Evolutionary conservation across 805 yeast genomes (phyloP).

Genomic region (Scheffersomyces coipomensis): DNA sequence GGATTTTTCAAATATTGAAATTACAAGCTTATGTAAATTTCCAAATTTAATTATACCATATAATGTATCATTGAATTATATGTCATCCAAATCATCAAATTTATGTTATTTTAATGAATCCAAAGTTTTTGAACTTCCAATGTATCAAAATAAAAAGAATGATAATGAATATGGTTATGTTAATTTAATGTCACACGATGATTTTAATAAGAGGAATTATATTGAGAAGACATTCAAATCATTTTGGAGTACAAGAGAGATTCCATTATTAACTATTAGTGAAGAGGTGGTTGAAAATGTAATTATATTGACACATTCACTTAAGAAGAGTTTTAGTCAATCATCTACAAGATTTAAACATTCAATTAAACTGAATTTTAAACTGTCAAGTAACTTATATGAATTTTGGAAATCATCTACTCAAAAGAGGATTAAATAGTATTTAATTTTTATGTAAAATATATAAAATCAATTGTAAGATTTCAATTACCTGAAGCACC

Average conservation of each 20-base stretch:
- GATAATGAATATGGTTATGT: too few species aligned
- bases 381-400: too few species aligned
- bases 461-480: too few species aligned
- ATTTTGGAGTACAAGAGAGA: not conserved
- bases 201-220: not conserved
- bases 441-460: not conserved
- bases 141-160: too few species aligned
- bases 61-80: conserved; percentile 11
- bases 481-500: conserved; percentile 17
- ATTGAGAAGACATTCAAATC: not conserved
- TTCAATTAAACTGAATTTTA: too few species aligned
- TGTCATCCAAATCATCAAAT: not conserved
- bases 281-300: too few species aligned
- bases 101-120: conserved; percentile 13
- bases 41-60: conserved; percentile 18
- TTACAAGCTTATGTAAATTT: conserved; percentile 6
- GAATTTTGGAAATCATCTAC: too few species aligned
- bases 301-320: not conserved
- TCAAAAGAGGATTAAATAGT: too few species aligned
- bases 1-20: conserved; percentile 11
- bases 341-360: conserved; percentile 5
- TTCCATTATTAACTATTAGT: not conserved
- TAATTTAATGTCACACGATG: not conserved
- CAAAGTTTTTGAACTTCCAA: not conserved
- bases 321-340: conserved; percentile 12